Evolutionary conservation across 495 filamentous ascomycete genomes (phyloP).

Genomic region (Bombardia bombarda): DNA sequence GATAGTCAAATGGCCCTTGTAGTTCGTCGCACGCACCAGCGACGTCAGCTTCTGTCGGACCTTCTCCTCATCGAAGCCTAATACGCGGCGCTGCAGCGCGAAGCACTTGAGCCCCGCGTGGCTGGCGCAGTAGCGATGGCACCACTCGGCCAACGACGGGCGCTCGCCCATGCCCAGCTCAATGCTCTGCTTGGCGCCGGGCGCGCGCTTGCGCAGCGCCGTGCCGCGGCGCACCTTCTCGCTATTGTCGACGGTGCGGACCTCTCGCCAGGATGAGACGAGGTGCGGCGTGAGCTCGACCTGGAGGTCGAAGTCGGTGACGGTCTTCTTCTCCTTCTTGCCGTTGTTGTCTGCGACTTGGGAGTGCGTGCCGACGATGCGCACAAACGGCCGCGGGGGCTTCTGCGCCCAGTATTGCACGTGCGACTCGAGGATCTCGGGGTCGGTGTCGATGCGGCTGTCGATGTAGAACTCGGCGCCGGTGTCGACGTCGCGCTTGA

Average conservation of each 20-base stretch:
- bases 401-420: conserved; percentile 31
- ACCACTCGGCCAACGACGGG: conserved; percentile 47
- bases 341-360: conserved; percentile 36
- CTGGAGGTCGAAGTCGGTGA: conserved; percentile 45
- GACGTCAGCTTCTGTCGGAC: conserved; percentile 35
- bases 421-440: conserved; percentile 31
- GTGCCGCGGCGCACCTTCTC: conserved; percentile 37
- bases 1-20: conserved; percentile 47
- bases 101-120: conserved; percentile 43
- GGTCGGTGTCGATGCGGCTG: conserved; percentile 30
- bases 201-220: conserved; percentile 28
- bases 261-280: conserved; percentile 23
- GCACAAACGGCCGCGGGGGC: conserved; percentile 39
- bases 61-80: conserved; percentile 41
- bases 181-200: conserved; percentile 29
- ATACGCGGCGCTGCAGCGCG: conserved; percentile 38
- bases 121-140: conserved; percentile 45
- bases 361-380: conserved; percentile 42
- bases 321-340: conserved; percentile 31
- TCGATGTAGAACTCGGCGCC: conserved; percentile 30
- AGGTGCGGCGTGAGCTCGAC: conserved; percentile 45
- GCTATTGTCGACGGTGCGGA: conserved; percentile 31
- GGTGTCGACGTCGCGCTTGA: conserved; percentile 12
- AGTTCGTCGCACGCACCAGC: conserved; percentile 50
- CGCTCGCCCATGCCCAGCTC: conserved; percentile 25